Evolutionary conservation across 2,329 filamentous ascomycete genomes (phyloP), one percentile per base, ranked within the genome.

Genomic region (Neocucurbitaria cava): DNA sequence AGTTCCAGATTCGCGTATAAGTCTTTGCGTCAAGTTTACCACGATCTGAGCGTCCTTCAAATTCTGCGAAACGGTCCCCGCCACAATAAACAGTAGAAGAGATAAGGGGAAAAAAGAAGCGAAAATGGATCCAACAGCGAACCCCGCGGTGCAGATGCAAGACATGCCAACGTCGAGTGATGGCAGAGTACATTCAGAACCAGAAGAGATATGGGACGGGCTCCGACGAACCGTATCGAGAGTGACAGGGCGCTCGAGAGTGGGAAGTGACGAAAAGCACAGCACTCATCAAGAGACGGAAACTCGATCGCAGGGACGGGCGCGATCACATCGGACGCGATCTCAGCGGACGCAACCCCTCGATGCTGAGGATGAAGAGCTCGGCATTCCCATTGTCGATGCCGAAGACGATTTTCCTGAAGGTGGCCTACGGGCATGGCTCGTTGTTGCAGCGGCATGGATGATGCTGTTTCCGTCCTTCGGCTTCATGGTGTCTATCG

Each of bases 401-500:
- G 58, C 60, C 1, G 69, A 72, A 59, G 66, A 72, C 26, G 46
- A 60, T 18, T 75, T 75, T 28, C 76, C 76, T 0, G 76, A 78
- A 48, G 75, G 76, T 7, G 76, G 78, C 2, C 54, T 66, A 7
- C 59, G 64, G 11, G 78, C 78, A 39, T 78, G 76, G 74, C 65
- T 76, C 1, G 77, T 79, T 6, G 76, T 78, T 9, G 42, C 72
- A 26, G 61, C 68, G 0, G 76, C 76, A 1, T 73, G 69, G 39
- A 71, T 74, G 5, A 52, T 75, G 57, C 53, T 73, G 20, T 58
- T 72, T 56, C 60, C 69, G 42, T 64, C 71, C 0, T 74, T 79
- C 21, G 77, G 77, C 3, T 65, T 78, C 41, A 70, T 75, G 68
- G 78, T 79, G 48, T 73, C 71, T 0, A 86, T 57, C 83, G 91